Evolutionary conservation across 2,329 filamentous ascomycete genomes (phyloP), one percentile per base, ranked within the genome.

Genomic region (Aspergillus eucalypticola): DNA sequence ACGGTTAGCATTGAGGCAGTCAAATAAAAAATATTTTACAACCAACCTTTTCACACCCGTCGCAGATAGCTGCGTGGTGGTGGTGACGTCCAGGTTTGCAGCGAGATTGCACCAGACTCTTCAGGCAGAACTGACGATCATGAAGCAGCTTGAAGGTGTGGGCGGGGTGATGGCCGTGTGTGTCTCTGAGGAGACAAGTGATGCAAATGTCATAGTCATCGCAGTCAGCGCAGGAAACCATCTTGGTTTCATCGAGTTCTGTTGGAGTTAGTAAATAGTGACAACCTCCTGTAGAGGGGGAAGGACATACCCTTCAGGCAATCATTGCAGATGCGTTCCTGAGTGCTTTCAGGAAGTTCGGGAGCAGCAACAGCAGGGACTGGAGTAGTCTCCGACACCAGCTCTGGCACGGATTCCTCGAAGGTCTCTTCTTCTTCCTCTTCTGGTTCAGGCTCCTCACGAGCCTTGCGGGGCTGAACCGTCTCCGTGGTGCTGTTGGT

Each of bases 121-220:
- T 83, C 63, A 95, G 81, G 19, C 80, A 77, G 11, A 86, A 86
- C 52, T 88, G 87, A 41, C 70, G 68, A 29, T 76, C 71, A 19
- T 69, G 59, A 49, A 77, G 71, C 46, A 91, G 82, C 38, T 82
- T 79, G 75, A 99, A 98, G 52, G 82, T 84, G 72, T 99, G 95
- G 69, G 85, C 89, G 58, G 95, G 95, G 73, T 98, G 90, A 71
- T 99, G 95, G 38, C 95, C 94, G 73, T 98, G 94, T 67, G 86
- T 85, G 73, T 90, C 86, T 64, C 82, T 84, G 54, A 85, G 77
- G 68, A 96, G 91, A 81, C 95, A 99, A 42, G 80, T 74, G 69
- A 93, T 84, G 84, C 95, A 99, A 39, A 99, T 85, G 72, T 99
- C 95, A 74, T 89, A 98, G 78, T 99, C 95, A 15, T 91, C 89